Percentiles rank a stretch among this genome's conserved stretches.
phyloP scores from a whole-genome alignment of 2,329 filamentous ascomycete species.

The Elsinoe batatas region DNA sequence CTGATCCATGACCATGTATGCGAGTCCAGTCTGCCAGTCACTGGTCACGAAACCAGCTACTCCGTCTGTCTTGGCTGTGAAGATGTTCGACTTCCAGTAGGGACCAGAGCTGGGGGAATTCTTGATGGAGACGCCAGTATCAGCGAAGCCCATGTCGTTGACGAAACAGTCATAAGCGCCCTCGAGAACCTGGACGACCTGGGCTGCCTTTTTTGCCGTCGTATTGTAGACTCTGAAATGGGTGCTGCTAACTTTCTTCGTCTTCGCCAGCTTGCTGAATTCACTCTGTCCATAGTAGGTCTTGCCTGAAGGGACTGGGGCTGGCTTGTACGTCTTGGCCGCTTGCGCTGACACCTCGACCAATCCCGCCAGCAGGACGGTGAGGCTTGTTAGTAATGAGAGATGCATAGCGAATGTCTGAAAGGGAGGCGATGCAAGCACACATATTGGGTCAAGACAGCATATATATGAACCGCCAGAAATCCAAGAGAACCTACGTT shows the following conservation, averaged over 20 bases:
- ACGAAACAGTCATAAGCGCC: constrained; percentile 30
- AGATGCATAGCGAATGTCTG: background rate
- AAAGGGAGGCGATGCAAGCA: background rate
- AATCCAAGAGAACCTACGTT: background rate
- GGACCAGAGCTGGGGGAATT: constrained; percentile 30
- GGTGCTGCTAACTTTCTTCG: background rate
- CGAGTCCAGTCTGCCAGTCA: constrained; percentile 28
- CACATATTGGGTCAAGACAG: background rate
- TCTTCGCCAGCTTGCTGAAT: background rate
- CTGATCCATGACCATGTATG: constrained; percentile 36
- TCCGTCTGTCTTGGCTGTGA: constrained; percentile 29
- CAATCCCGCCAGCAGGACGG: background rate
- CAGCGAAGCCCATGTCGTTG: constrained; percentile 20
- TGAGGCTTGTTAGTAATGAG: background rate
- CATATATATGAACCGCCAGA: background rate
- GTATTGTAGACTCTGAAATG: constrained; percentile 7
- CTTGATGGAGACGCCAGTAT: constrained; percentile 19
- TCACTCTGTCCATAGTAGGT: background rate
- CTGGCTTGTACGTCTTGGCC: background rate
- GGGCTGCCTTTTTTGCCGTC: background rate
- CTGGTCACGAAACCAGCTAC: constrained; percentile 2
- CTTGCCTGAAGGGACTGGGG: background rate
- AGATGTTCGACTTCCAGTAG: constrained; percentile 40
- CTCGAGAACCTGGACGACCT: constrained; percentile 31
- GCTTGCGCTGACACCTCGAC: background rate